phyloP scores from a whole-genome alignment of 2,329 filamentous ascomycete species.

The Chrysosporium keratinophilum region DNA sequence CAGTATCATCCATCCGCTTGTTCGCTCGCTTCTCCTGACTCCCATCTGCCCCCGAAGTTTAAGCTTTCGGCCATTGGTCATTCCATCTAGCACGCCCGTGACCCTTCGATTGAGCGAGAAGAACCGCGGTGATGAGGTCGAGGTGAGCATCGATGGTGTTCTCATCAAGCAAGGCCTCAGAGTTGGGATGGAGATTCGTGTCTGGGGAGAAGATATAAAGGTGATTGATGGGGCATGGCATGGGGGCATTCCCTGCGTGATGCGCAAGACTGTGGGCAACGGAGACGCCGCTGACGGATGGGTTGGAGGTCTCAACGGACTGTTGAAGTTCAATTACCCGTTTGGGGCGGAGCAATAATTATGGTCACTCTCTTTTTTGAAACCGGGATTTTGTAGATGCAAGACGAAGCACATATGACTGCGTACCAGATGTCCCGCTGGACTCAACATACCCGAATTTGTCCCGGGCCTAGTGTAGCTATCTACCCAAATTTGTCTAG shows the following conservation, averaged over 20 bases:
- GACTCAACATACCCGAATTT: background rate
- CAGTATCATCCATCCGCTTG: constrained; percentile 85
- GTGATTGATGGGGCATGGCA: constrained; percentile 45
- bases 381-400: background rate
- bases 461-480: background rate
- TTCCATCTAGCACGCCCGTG: constrained; percentile 54
- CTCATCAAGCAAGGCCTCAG: constrained; percentile 54
- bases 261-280: constrained; percentile 48
- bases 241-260: constrained; percentile 85
- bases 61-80: constrained; percentile 80
- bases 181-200: constrained; percentile 72
- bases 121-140: constrained; percentile 64
- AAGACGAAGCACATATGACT: background rate
- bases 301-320: constrained; percentile 86
- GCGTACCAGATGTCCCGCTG: background rate
- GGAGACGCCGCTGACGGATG: constrained; percentile 69
- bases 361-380: background rate
- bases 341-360: constrained; percentile 57
- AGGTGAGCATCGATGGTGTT: constrained; percentile 70
- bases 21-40: constrained; percentile 77
- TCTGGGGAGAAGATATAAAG: constrained; percentile 74
- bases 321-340: constrained; percentile 95
- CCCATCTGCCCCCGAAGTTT: constrained; percentile 89
- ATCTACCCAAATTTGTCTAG: background rate
- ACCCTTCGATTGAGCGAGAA: constrained; percentile 70